Conservation (phyloP, 805 yeast species). For the Yarrowia bubula region DNA sequence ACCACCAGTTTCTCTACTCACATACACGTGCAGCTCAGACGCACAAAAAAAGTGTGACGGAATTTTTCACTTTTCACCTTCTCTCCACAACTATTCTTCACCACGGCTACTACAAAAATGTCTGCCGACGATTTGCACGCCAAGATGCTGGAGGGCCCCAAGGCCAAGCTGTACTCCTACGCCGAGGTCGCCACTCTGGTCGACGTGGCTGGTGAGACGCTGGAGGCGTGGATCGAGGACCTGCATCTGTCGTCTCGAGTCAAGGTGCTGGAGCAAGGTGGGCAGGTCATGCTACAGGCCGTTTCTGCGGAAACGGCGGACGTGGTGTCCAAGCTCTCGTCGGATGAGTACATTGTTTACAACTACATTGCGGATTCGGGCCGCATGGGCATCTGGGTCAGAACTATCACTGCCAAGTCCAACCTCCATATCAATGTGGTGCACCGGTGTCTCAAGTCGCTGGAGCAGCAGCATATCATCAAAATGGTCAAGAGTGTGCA, state of each 20-base stretch:
- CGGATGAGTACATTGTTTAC: slow-evolving; percentile 86
- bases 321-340: not conserved
- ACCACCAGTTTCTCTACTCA: not conserved
- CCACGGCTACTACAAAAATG: not conserved
- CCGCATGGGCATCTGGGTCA: slow-evolving; percentile 95
- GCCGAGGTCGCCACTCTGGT: not conserved
- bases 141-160: slow-evolving; percentile 20
- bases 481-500: slow-evolving; percentile 87
- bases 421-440: slow-evolving; percentile 92
- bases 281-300: slow-evolving; percentile 4
- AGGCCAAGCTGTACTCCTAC: slow-evolving; percentile 15
- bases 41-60: not conserved
- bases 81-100: not conserved
- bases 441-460: slow-evolving; percentile 69
- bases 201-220: not conserved
- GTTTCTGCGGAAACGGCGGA: not conserved
- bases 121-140: slow-evolving; percentile 8
- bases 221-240: slow-evolving; percentile 19
- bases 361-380: slow-evolving; percentile 89
- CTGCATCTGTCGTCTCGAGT: slow-evolving; percentile 1
- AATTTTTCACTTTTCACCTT: not conserved
- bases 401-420: slow-evolving; percentile 82
- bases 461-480: slow-evolving; percentile 79
- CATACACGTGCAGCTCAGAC: not conserved
- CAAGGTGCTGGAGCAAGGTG: slow-evolving; percentile 11